Evolutionary conservation across 495 filamentous ascomycete genomes (phyloP).

Genomic region (Xylaria bambusicola): DNA sequence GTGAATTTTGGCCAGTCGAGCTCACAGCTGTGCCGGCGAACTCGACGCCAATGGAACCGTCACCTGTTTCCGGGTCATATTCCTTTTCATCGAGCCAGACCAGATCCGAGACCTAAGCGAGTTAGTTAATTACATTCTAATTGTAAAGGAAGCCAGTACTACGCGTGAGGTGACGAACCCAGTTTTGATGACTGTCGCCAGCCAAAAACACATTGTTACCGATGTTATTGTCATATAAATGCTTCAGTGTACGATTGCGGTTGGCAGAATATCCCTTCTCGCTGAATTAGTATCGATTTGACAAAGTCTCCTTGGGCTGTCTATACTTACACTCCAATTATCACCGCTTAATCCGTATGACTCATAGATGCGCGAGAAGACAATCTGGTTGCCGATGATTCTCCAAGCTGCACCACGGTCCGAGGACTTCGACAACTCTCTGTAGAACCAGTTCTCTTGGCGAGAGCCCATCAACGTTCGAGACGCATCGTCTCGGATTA

Average conservation of each 20-base stretch:
- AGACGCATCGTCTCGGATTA: constrained; percentile 58
- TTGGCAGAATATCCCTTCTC: constrained; percentile 64
- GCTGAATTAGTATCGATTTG: constrained; percentile 48
- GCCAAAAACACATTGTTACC: constrained; percentile 67
- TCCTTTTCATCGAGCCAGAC: constrained; percentile 59
- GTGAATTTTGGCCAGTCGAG: constrained; percentile 53
- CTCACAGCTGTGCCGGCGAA: constrained; percentile 66
- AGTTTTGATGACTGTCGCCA: constrained; percentile 64
- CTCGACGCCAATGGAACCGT: constrained; percentile 64
- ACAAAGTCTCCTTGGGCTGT: constrained; percentile 17
- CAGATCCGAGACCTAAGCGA: constrained; percentile 52
- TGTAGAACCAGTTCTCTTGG: constrained; percentile 72
- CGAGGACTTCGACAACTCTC: constrained; percentile 53
- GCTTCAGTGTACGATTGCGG: constrained; percentile 61
- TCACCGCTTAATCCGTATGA: constrained; percentile 37
- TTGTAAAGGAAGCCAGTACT: neutral
- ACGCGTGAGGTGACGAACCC: constrained; percentile 54
- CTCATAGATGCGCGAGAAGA: constrained; percentile 61
- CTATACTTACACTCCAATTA: constrained; percentile 32
- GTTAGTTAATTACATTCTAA: constrained; percentile 8
- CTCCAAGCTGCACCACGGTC: constrained; percentile 62
- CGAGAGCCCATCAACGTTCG: constrained; percentile 64
- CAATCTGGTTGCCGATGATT: constrained; percentile 64
- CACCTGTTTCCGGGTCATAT: constrained; percentile 59
- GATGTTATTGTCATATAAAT: constrained; percentile 62